These are phyloP conservation scores for Jaltomata sinuosa DNA, from an alignment of 257 asterid species.

Conservation along the genomic window DNA sequence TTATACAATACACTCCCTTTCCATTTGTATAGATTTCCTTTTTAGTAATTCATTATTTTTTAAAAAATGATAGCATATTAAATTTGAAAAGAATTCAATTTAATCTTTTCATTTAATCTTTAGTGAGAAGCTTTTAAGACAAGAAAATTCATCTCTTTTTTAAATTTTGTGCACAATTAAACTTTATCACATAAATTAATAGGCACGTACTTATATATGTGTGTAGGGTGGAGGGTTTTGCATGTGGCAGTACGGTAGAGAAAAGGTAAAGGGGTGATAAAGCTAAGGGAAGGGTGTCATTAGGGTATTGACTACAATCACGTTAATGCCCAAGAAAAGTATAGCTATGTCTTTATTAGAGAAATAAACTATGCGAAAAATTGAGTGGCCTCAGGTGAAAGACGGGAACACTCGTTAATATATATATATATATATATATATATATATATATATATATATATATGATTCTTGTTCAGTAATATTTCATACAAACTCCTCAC, in stretches of 20 bases:
- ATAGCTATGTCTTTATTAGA: conserved; percentile 18
- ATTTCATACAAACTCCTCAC: conserved; percentile 11
- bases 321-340: conserved; percentile 11
- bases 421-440: conserved; percentile 16
- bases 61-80: no score
- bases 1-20: no score
- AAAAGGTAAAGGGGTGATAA: neutral
- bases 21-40: neutral
- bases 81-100: neutral
- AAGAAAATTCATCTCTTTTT: no score
- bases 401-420: neutral
- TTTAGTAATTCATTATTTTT: neutral
- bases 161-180: no score
- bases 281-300: neutral
- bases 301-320: neutral
- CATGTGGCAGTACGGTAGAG: neutral
- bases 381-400: neutral
- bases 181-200: no score
- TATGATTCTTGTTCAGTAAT: conserved; percentile 5
- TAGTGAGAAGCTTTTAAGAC: no score
- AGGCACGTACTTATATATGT: no score
- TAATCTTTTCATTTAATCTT: no score
- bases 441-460: conserved; percentile 19
- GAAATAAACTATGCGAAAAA: neutral
- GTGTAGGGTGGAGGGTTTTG: neutral